phyloP scores from a whole-genome alignment of 1,139 yeast genomes.

The Blastobotrys indianensis region DNA sequence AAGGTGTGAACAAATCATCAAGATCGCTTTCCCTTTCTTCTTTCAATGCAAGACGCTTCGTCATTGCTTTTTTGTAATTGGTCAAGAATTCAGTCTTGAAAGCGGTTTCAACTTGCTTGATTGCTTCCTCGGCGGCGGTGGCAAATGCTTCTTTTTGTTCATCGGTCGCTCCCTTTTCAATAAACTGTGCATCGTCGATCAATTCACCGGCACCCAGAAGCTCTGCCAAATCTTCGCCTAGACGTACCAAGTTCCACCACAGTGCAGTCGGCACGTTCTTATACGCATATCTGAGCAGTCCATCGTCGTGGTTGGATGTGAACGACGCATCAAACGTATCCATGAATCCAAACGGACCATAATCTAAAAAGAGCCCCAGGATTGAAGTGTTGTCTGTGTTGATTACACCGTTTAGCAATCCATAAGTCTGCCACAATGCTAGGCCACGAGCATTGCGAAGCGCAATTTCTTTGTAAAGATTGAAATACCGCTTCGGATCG shows the following conservation, averaged over 20 bases:
- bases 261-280: constrained; percentile 77
- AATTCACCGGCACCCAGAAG: constrained; percentile 61
- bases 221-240: constrained; percentile 81
- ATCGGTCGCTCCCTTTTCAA: constrained; percentile 29
- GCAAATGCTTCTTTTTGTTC: constrained; percentile 51
- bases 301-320: constrained; percentile 90
- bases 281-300: constrained; percentile 63
- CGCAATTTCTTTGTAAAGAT: constrained; percentile 64
- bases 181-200: constrained; percentile 38
- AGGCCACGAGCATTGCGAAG: constrained; percentile 68
- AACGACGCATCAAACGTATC: constrained; percentile 76
- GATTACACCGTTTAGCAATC: constrained; percentile 87
- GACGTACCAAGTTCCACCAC: constrained; percentile 88
- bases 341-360: constrained; percentile 90
- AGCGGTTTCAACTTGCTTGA: constrained; percentile 58
- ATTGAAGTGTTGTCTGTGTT: constrained; percentile 93
- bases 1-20: constrained; percentile 47
- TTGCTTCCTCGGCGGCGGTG: constrained; percentile 57
- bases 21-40: constrained; percentile 40
- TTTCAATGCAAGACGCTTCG: constrained; percentile 61
- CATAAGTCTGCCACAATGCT: constrained; percentile 87
- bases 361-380: constrained; percentile 81
- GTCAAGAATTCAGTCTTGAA: constrained; percentile 59
- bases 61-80: constrained; percentile 55
- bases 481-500: constrained; percentile 49